phyloP scores from a whole-genome alignment of 176 grass and related monocot species.

The Oryza glumipatula region DNA sequence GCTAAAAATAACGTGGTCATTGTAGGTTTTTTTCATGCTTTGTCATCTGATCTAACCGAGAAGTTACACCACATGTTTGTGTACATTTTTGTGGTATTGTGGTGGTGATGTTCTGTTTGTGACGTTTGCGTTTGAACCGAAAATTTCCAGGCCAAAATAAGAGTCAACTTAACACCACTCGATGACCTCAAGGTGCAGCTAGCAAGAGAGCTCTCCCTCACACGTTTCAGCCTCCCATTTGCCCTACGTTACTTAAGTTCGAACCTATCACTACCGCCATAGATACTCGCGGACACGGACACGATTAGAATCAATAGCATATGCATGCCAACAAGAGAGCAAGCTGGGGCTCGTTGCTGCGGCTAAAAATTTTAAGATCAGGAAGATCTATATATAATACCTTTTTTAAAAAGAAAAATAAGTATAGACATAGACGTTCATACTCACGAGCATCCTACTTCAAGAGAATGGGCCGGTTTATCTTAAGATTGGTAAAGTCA shows the following conservation, averaged over 20 bases:
- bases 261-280: background rate
- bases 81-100: background rate
- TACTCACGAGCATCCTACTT: no score
- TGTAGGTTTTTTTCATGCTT: background rate
- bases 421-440: no score
- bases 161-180: slow-evolving; percentile 18
- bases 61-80: background rate
- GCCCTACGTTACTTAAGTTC: background rate
- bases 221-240: slow-evolving; percentile 36
- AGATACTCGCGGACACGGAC: background rate
- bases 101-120: background rate
- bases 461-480: no score
- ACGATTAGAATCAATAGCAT: slow-evolving; percentile 14
- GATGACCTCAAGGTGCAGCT: slow-evolving; percentile 18
- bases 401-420: no score
- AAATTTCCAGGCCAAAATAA: slow-evolving; percentile 22
- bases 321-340: background rate
- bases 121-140: background rate
- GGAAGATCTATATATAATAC: background rate
- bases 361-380: background rate
- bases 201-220: background rate
- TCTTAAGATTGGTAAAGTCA: no score
- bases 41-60: slow-evolving; percentile 24
- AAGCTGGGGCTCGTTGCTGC: background rate
- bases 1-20: background rate